Evolutionary conservation across 495 filamentous ascomycete species (phyloP).

Genomic region (Podospora sp.): DNA sequence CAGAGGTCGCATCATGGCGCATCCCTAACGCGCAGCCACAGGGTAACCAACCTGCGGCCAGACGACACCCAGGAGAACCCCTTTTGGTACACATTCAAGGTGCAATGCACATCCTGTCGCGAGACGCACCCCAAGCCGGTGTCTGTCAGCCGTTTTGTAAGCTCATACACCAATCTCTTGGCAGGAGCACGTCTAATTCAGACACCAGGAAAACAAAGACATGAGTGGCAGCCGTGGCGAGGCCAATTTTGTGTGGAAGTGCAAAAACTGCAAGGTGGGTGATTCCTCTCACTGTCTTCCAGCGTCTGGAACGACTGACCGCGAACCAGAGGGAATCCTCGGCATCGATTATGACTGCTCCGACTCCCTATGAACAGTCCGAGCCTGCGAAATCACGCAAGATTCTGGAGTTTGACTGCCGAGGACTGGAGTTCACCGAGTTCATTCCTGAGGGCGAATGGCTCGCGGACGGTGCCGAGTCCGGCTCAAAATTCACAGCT

Average conservation of each 20-base stretch:
- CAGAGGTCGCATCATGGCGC: constrained; percentile 21
- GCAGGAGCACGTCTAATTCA: background rate
- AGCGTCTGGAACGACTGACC: background rate
- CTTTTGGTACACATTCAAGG: constrained; percentile 95
- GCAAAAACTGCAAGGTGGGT: constrained; percentile 82
- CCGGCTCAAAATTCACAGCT: constrained; percentile 71
- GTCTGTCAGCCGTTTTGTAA: constrained; percentile 84
- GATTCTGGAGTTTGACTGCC: constrained; percentile 87
- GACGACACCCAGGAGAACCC: constrained; percentile 76
- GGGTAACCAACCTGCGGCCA: constrained; percentile 86
- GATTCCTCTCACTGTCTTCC: background rate
- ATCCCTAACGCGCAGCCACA: constrained; percentile 40
- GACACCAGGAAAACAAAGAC: constrained; percentile 75
- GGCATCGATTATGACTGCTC: constrained; percentile 68
- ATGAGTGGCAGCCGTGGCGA: constrained; percentile 89
- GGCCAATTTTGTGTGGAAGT: constrained; percentile 98
- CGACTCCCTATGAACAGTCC: constrained; percentile 65
- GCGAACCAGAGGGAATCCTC: constrained; percentile 59
- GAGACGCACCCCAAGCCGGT: constrained; percentile 89
- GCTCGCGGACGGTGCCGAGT: constrained; percentile 80
- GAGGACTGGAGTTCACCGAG: constrained; percentile 87
- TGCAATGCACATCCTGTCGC: constrained; percentile 93
- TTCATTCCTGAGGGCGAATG: constrained; percentile 94
- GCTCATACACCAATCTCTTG: constrained; percentile 29
- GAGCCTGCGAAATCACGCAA: constrained; percentile 74